These are phyloP conservation scores for Lactarius deliciosus DNA, from an alignment of 768 basidiomycete species.

Conservation along the genomic window DNA sequence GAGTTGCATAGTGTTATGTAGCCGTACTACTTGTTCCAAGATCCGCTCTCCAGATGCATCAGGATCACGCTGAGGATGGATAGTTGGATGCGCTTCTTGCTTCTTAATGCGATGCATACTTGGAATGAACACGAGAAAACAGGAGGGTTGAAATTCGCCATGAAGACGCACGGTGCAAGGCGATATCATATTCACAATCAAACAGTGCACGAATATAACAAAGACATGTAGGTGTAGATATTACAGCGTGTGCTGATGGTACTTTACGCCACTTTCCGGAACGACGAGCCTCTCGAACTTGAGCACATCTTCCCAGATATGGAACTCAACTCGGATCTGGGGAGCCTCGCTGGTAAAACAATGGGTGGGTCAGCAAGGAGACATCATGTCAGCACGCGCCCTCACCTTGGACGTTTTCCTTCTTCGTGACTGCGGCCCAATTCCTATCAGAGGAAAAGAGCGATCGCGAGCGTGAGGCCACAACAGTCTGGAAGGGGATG, in stretches of 20 bases:
- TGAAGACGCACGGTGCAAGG: too few species aligned
- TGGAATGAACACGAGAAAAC: too few species aligned
- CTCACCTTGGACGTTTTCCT: neutral
- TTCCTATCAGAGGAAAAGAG: neutral
- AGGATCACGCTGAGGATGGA: too few species aligned
- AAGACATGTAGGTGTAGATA: neutral
- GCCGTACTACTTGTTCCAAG: too few species aligned
- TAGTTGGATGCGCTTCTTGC: too few species aligned
- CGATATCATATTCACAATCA: neutral
- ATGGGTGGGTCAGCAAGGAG: neutral
- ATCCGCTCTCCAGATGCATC: too few species aligned
- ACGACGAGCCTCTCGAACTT: conserved; percentile 1
- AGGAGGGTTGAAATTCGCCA: too few species aligned
- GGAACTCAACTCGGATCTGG: neutral
- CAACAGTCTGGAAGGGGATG: too few species aligned
- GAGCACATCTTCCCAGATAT: conserved; percentile 16
- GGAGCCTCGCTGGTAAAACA: conserved; percentile 1
- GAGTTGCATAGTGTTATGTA: too few species aligned
- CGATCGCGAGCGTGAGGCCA: neutral
- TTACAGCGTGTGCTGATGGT: neutral
- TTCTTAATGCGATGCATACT: too few species aligned
- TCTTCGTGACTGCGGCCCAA: neutral
- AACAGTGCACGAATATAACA: neutral
- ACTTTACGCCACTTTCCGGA: neutral
- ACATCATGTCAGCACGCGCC: neutral